These are phyloP conservation scores for Cercospora sp. DNA, from an alignment of 2,329 filamentous ascomycete genomes.

Conservation along the genomic window DNA sequence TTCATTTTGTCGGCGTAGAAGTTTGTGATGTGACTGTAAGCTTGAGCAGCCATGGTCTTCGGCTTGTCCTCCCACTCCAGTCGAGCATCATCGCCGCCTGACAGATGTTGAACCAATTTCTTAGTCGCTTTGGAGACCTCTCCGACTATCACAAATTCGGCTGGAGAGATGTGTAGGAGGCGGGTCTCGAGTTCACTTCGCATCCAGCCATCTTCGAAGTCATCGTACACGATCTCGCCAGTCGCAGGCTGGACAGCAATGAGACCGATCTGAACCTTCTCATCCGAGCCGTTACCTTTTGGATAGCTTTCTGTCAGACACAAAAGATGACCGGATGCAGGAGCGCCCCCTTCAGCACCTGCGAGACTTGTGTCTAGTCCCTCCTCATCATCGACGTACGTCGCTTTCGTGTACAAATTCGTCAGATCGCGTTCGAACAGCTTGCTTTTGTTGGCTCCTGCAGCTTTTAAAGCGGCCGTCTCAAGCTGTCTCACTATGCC, in stretches of 20 bases:
- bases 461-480: slow-evolving; percentile 93
- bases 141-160: slow-evolving; percentile 91
- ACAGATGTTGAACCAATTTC: slow-evolving; percentile 86
- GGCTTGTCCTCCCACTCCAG: slow-evolving; percentile 75
- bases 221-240: slow-evolving; percentile 92
- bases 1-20: slow-evolving; percentile 91
- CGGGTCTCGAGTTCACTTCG: slow-evolving; percentile 91
- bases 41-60: slow-evolving; percentile 80
- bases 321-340: slow-evolving; percentile 80
- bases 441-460: slow-evolving; percentile 87
- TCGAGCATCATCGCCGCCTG: slow-evolving; percentile 82
- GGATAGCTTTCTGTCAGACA: slow-evolving; percentile 85
- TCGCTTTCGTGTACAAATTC: slow-evolving; percentile 96
- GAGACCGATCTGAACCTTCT: slow-evolving; percentile 88
- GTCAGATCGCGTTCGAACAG: slow-evolving; percentile 92
- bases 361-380: slow-evolving; percentile 64
- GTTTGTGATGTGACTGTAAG: slow-evolving; percentile 83
- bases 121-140: slow-evolving; percentile 87
- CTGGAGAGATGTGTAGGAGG: slow-evolving; percentile 91
- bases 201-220: slow-evolving; percentile 98
- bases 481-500: slow-evolving; percentile 93
- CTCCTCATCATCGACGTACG: slow-evolving; percentile 91
- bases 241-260: slow-evolving; percentile 94
- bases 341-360: slow-evolving; percentile 57
- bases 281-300: slow-evolving; percentile 81